Evolutionary conservation across 371 early-diverging fungal species (phyloP), one percentile per base, ranked within the genome.

Genomic region (Umbelopsis sp.): DNA sequence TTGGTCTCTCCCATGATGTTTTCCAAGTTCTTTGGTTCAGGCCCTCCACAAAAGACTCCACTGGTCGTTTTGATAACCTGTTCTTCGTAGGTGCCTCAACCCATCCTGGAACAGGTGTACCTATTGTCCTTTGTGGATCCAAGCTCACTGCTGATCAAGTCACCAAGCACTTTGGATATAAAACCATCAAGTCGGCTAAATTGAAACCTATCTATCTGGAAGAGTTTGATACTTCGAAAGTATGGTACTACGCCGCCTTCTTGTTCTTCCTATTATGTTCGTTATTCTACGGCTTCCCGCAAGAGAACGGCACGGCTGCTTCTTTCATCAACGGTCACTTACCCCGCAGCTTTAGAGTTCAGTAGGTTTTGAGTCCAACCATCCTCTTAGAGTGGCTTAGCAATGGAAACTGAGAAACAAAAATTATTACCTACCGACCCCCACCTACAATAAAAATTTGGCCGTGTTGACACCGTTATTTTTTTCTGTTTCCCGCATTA

Each of bases 61-160:
- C 80, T 1, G 75, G 74, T 10, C 77, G 84, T 5, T 82, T 72
- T 63, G 76, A 84, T 63, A 90, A 90, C 50, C 48, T 88, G 46
- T 90, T 85, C 74, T 90, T 90, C 74, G 89, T 88, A 38, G 90
- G 89, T 62, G 86, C 86, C 4, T 84, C 83, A 22, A 86, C 90
- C 2, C 88, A 90, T 72, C 90, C 90, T 6, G 90, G 90, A 25
- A 88, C 89, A 18, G 90, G 90, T 67, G 90, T 90, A 8, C 90
- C 90, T 10, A 86, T 90, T 53, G 87, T 90, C 0, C 70, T 88
- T 46, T 86, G 84, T 35, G 86, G 87, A 20, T 86, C 89, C 64
- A 82, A 83, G 63, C 57, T 87, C 18, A 84, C 87, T 0, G 76
- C 86, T 3, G 72, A 81, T 29, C 85, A 87, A 70, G 78, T 84